These are phyloP conservation scores for Pyrenochaeta sp. DNA, from an alignment of 2,329 filamentous ascomycete genomes.

Conservation along the genomic window DNA sequence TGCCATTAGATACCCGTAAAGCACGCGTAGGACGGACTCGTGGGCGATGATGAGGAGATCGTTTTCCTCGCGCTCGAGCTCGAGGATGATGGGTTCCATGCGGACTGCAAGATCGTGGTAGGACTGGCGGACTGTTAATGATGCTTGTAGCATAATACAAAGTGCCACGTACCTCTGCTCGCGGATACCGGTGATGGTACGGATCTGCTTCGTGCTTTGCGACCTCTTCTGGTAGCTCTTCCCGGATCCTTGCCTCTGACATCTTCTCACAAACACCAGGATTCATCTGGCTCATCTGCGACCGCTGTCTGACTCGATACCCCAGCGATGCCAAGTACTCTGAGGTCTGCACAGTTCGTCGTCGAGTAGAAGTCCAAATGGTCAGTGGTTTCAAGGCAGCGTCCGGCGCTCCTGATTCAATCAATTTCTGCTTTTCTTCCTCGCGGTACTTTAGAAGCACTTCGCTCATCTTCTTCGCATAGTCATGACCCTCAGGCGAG, in stretches of 20 bases:
- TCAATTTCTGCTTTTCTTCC: conserved; percentile 75
- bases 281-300: conserved; percentile 97
- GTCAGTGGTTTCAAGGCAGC: conserved; percentile 79
- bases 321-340: conserved; percentile 80
- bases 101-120: conserved; percentile 99
- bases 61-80: conserved; percentile 95
- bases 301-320: conserved; percentile 87
- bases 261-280: conserved; percentile 96
- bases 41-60: conserved; percentile 98
- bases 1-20: conserved; percentile 98
- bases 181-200: conserved; percentile 95
- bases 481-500: conserved; percentile 79
- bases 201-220: conserved; percentile 92
- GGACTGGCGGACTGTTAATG: conserved; percentile 65
- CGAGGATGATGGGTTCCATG: conserved; percentile 95
- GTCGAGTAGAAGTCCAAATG: conserved; percentile 93
- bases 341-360: conserved; percentile 89
- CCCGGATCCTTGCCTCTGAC: conserved; percentile 80
- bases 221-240: conserved; percentile 88
- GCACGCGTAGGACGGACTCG: conserved; percentile 93
- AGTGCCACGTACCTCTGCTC: conserved; percentile 76
- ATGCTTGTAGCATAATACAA: background rate
- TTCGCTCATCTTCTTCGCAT: conserved; percentile 75
- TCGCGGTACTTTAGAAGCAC: conserved; percentile 84
- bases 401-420: conserved; percentile 72